phyloP scores from a whole-genome alignment of 73 alveolate genomes.

The Blepharisma japonicum region DNA sequence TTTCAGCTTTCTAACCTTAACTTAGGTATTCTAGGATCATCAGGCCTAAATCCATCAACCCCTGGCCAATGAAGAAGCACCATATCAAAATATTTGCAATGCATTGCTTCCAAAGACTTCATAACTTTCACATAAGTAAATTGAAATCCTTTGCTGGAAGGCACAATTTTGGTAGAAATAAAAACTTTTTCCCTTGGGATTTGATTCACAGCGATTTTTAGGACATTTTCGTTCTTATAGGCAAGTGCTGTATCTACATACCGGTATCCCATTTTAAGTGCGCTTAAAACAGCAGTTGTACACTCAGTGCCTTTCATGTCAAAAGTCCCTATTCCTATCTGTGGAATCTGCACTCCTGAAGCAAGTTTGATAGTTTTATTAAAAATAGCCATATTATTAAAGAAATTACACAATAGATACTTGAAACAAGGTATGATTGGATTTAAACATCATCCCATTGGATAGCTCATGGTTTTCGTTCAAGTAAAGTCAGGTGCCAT shows the following conservation, averaged over 20 bases:
- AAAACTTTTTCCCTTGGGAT: slow-evolving; percentile 33
- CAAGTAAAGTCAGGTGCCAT: slow-evolving; percentile 82
- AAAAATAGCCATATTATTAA: not conserved
- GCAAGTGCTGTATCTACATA: slow-evolving; percentile 54
- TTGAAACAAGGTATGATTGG: slow-evolving; percentile 61
- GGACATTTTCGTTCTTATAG: slow-evolving; percentile 45
- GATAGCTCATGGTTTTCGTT: slow-evolving; percentile 67
- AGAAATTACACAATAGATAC: not conserved
- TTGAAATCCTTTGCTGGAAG: slow-evolving; percentile 40
- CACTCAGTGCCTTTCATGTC: slow-evolving; percentile 38
- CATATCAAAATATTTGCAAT: slow-evolving; percentile 63
- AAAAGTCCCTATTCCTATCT: slow-evolving; percentile 49
- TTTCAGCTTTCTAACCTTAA: slow-evolving; percentile 78
- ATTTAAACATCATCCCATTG: slow-evolving; percentile 70
- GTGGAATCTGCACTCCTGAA: not conserved
- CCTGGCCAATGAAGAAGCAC: slow-evolving; percentile 94
- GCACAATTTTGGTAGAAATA: slow-evolving; percentile 47
- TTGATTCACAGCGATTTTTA: slow-evolving; percentile 27
- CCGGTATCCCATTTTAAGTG: slow-evolving; percentile 45
- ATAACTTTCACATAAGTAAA: slow-evolving; percentile 23
- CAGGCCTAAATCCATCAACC: slow-evolving; percentile 36
- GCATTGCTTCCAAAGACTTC: slow-evolving; percentile 34
- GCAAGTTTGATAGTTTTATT: not conserved
- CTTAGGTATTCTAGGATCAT: slow-evolving; percentile 48
- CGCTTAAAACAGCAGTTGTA: slow-evolving; percentile 39